phyloP scores from a whole-genome alignment of 208 protist species.

The Trypanosomatidae sp. region DNA sequence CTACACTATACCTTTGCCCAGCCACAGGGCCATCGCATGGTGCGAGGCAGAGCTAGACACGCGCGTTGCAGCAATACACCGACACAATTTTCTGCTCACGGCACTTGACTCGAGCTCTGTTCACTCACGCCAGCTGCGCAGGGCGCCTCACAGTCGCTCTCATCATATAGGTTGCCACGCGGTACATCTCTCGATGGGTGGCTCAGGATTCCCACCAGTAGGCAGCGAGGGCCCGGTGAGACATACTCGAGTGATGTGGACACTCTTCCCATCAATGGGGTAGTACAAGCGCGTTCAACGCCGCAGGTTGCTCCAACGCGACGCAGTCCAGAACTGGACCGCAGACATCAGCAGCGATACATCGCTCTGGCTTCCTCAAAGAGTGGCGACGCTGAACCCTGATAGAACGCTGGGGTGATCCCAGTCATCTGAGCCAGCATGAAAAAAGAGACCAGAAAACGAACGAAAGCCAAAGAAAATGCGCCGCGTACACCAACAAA shows the following conservation, averaged over 20 bases:
- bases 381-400: too few relatives aligned
- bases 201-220: not conserved
- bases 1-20: not conserved
- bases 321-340: not conserved
- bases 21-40: not conserved
- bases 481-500: not conserved
- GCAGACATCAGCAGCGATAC: not conserved
- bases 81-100: not conserved
- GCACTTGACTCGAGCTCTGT: not conserved
- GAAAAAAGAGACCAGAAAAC: not conserved
- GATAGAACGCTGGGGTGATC: too few relatives aligned
- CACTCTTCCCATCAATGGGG: not conserved
- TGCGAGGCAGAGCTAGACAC: not conserved
- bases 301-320: not conserved
- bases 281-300: not conserved
- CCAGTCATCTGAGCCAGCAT: not conserved
- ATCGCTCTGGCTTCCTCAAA: not conserved
- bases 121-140: not conserved
- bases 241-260: not conserved
- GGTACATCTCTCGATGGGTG: not conserved
- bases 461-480: not conserved
- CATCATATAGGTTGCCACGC: not conserved
- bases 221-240: not conserved
- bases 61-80: not conserved
- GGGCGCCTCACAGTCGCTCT: too few relatives aligned